Conservation (phyloP, 225 moss, liverwort and hornwort genomes). For the Sphagnum tenellum region DNA sequence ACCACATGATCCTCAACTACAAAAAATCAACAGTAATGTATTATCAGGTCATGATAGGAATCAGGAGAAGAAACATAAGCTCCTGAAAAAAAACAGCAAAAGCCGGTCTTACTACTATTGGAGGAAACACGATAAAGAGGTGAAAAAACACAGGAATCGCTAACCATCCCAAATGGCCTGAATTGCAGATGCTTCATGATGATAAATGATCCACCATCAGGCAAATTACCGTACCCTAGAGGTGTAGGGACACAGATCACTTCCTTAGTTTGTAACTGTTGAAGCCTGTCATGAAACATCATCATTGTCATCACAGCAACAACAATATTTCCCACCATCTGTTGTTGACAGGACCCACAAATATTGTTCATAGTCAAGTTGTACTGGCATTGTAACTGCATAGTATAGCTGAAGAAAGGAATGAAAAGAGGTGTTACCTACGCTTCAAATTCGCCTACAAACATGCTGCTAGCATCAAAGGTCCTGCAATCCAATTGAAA, state of each 20-base stretch:
- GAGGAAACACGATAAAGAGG: too few species aligned
- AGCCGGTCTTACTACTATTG: too few species aligned
- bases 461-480: slow-evolving; percentile 59
- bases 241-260: slow-evolving; percentile 52
- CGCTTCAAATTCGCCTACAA: slow-evolving; percentile 82
- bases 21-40: neutral
- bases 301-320: neutral
- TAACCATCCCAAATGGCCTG: slow-evolving; percentile 76
- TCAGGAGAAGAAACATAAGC: neutral
- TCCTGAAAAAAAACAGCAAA: too few species aligned
- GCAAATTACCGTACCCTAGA: slow-evolving; percentile 57
- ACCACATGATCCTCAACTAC: too few species aligned
- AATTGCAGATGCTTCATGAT: slow-evolving; percentile 73
- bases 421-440: slow-evolving; percentile 54
- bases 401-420: too few species aligned
- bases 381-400: too few species aligned
- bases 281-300: slow-evolving; percentile 26
- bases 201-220: slow-evolving; percentile 72
- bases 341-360: neutral
- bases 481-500: slow-evolving; percentile 26
- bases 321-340: neutral
- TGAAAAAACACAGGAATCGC: slow-evolving; percentile 1
- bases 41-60: neutral
- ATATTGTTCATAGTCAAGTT: too few species aligned
- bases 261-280: slow-evolving; percentile 35